Evolutionary conservation across 352 stramenopile genomes (phyloP), one percentile per base, ranked within the genome.

Genomic region (Globisporangium spiculum): DNA sequence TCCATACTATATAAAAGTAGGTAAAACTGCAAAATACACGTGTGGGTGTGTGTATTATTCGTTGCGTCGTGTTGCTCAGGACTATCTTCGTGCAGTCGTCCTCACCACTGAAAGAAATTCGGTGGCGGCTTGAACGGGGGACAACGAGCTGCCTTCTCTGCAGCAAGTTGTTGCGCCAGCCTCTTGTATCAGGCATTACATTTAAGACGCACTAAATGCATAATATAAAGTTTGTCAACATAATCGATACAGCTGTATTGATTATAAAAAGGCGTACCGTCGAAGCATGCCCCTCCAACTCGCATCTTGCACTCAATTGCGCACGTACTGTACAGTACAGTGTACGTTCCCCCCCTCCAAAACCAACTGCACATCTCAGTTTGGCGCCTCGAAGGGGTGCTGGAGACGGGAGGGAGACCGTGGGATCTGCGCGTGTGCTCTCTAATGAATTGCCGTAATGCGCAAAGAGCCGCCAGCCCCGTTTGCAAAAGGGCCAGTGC

Each of bases 401-500:
- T 38, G 53, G 4, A 32, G 26, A 36, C 27, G 22, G 8, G 56
- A 62, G 56, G 27, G 27, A 32, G 27, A 62, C 56, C 10, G 56
- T 62, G 56, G 56, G 56, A 62, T 12, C 8, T 14, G 24, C 7
- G 32, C 53, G 5, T 20, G 56, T n/a, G 56, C 56, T 62, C 56
- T 62, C 56, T 62, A 62, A 46, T 62, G 54, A 60, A 27, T 32
- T 59, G 54, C 27, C 32, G 27, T 30, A 12, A 44, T 16, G 38
- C 32, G 16, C 44, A 50, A 24, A 36, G 57, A 32, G 57, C 34
- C 34, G 34, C 34, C 22, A 36, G n/a, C 14, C n/a, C 4, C 26
- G 12, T 14, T 22, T 12, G n/a, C 20, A 54, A 65, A 65, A 65
- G 60, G 41, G 38, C 60, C 60, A 65, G 60, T 56, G 44, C 27